Base-by-base conservation (phyloP, 2,329 filamentous ascomycete genomes). In the Verticillium tricorpus region DNA sequence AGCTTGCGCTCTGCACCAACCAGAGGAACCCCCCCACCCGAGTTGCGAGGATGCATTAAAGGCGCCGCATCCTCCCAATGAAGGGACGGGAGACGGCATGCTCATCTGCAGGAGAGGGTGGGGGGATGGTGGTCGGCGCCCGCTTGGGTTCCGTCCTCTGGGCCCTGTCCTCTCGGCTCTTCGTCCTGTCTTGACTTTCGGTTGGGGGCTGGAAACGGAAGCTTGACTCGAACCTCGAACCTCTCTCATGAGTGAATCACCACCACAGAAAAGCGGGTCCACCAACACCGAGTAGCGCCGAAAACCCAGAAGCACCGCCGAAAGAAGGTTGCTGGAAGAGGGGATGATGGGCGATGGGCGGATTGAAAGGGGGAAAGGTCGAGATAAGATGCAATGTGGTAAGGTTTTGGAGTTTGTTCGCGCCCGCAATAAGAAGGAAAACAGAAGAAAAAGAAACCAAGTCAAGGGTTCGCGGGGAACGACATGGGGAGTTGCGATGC, bases 331-430 rank as follows among this genome's bases (percentile, higher is more conserved):
- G 40, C 40, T 7, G 40, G 40, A 50, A 12, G 40, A 50, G 40
- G 28, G 40, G 40, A 50, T 25, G 40, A 57, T 35, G 34, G n/a
- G 39, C 39, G 31, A 57, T 7, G 34, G 8, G 50, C 28, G 28
- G 34, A 60, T 25, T 31, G 56, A 45, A 62, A 62, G 50, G 57
- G 37, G 17, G 40, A 39, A 61, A 11, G 63, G 14, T 2, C 3
- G 19, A n/a, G 40, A 45, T 15, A 19, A 58, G 45, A 28, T 2
- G 35, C n/a, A 39, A 40, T 19, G 14, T 35, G 34, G 34, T 35
- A 28, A 28, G 28, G 34, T 35, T 35, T 35, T 35, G 34, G 34
- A 14, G 34, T 8, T 28, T 28, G 7, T 35, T 35, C 5, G 34
- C 34, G 14, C 34, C 34, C 34, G 4, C 14, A 2, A 14, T 28